Evolutionary conservation across 1,284 basidiomycete species (phyloP).

Genomic region (Trichosporon asahii): DNA sequence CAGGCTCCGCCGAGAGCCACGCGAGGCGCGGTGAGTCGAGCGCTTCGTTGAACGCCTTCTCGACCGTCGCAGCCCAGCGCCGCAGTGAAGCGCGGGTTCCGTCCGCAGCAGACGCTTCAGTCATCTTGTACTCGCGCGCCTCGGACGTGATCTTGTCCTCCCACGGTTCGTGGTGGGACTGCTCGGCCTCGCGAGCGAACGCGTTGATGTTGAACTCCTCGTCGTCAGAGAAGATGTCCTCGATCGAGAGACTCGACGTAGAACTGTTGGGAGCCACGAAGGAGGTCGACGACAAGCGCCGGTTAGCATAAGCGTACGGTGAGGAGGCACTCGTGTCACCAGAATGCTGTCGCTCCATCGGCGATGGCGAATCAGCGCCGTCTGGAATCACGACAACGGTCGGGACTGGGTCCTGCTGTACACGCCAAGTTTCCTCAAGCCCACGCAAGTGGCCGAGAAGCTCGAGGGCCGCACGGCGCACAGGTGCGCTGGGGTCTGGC

Average conservation of each 20-base stretch:
- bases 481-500: slow-evolving; percentile 15
- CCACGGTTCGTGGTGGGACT: slow-evolving; percentile 36
- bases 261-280: background rate
- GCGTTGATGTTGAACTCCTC: slow-evolving; percentile 47
- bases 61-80: slow-evolving; percentile 43
- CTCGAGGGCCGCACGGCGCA: slow-evolving; percentile 42
- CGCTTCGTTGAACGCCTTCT: slow-evolving; percentile 30
- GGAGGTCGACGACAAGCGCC: slow-evolving; percentile 10
- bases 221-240: slow-evolving; percentile 33
- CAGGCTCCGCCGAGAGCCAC: slow-evolving; percentile 26
- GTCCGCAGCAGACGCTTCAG: background rate
- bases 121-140: slow-evolving; percentile 29
- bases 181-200: slow-evolving; percentile 28
- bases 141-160: slow-evolving; percentile 46
- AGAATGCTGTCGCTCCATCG: background rate
- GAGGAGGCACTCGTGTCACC: slow-evolving; percentile 1
- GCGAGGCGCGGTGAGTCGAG: slow-evolving; percentile 19
- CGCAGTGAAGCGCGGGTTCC: background rate
- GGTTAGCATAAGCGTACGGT: background rate
- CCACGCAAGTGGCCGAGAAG: slow-evolving; percentile 40
- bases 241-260: slow-evolving; percentile 8
- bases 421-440: slow-evolving; percentile 42
- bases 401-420: slow-evolving; percentile 17
- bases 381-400: slow-evolving; percentile 19
- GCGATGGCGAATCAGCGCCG: background rate